phyloP scores from a whole-genome alignment of 768 basidiomycete genomes.

The Xerocomellus dryophilus region DNA sequence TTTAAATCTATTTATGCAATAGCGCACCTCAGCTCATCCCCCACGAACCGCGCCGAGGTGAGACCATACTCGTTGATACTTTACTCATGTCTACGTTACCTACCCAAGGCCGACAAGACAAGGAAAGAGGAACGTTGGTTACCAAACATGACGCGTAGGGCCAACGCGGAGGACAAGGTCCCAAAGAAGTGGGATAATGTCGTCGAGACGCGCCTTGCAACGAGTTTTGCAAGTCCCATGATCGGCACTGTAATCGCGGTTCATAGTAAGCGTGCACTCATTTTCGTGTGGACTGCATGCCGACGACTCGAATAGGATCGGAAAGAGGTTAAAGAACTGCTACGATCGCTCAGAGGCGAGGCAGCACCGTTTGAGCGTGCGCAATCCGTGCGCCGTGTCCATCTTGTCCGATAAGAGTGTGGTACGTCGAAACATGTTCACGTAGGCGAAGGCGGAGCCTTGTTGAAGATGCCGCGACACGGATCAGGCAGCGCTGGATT shows the following conservation, averaged over 20 bases:
- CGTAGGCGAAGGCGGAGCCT: background rate
- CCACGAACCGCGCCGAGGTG: too few species aligned
- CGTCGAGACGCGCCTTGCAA: conserved; percentile 30
- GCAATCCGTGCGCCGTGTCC: background rate
- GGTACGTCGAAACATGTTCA: background rate
- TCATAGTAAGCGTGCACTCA: too few species aligned
- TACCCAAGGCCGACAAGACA: too few species aligned
- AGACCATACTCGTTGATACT: too few species aligned
- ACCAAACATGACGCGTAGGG: conserved; percentile 48
- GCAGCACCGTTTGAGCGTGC: conserved; percentile 4
- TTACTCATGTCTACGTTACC: too few species aligned
- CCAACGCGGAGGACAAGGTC: conserved; percentile 43
- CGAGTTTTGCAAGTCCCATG: background rate
- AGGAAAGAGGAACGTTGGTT: too few species aligned
- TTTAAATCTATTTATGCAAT: too few species aligned
- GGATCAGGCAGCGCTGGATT: too few species aligned
- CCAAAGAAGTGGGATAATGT: conserved; percentile 71
- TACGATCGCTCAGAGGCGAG: conserved; percentile 60
- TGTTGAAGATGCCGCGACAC: too few species aligned
- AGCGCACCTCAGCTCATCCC: too few species aligned
- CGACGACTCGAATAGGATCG: conserved; percentile 42
- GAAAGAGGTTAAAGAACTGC: conserved; percentile 53
- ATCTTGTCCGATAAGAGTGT: background rate
- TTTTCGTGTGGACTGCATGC: too few species aligned
- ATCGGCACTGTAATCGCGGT: too few species aligned